Evolutionary conservation across 805 yeast species (phyloP).

Genomic region (Nakazawaea sp.): DNA sequence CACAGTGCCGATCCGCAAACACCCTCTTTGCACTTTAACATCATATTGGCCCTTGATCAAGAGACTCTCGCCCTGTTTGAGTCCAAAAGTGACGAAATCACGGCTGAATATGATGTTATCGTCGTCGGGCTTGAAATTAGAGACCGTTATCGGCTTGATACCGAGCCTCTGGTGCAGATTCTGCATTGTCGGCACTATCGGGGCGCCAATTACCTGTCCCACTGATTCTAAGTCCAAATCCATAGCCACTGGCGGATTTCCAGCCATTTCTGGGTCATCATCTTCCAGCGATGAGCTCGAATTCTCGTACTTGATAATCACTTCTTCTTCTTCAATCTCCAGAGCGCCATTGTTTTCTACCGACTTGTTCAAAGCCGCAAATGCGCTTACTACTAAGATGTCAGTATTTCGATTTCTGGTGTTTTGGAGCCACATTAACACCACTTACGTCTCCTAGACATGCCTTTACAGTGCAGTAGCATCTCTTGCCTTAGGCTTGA

Average conservation of each 20-base stretch:
- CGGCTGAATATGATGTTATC: conserved; percentile 30
- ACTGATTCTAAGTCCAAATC: too few species aligned
- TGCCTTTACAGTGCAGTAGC: too few species aligned
- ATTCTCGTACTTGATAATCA: conserved; percentile 4
- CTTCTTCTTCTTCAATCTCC: conserved; percentile 12
- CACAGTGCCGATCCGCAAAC: conserved; percentile 34
- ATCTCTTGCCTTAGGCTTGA: too few species aligned
- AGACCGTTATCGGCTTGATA: conserved; percentile 15
- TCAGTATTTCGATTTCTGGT: too few species aligned
- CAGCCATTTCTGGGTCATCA: too few species aligned
- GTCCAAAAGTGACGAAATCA: conserved; percentile 30
- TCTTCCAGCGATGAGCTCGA: not conserved
- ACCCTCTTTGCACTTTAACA: conserved; percentile 39
- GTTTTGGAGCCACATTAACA: too few species aligned
- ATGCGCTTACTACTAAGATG: conserved; percentile 19
- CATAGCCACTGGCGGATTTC: too few species aligned
- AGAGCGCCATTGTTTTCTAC: conserved; percentile 6
- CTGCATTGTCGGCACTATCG: too few species aligned
- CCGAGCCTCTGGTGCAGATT: too few species aligned
- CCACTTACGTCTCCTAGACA: too few species aligned
- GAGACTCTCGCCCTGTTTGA: conserved; percentile 34
- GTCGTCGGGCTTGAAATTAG: conserved; percentile 30
- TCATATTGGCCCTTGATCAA: conserved; percentile 41
- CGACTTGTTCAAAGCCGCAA: conserved; percentile 23
- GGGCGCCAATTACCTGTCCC: too few species aligned